Evolutionary conservation across 441 rosid genomes (phyloP), one percentile per base, ranked within the genome.

Genomic region (Pelargonium fulgidum): DNA sequence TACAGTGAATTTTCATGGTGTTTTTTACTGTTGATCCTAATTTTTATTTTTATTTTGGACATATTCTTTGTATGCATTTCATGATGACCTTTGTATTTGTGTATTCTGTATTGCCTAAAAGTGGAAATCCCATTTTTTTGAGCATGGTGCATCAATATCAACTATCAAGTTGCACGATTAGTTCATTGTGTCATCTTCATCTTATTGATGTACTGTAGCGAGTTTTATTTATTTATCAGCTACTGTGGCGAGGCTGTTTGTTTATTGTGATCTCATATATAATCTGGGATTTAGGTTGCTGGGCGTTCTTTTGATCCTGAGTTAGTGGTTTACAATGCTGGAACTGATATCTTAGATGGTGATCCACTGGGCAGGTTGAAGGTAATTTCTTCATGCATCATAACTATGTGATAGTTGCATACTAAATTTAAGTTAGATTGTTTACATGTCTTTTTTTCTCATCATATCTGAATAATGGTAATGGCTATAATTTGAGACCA

Each of bases 281-380:
- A 33, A 61, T 73, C 42, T 70, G 26, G 56, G 62, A 83, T 41
- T 77, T 78, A 93, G 98, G 90, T 85, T 80, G 95, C 93, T 67
- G 82, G 81, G 4, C 69, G 6, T 10, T 78, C 19, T 70, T 93
- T 86, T 83, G 81, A 82, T 70, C 96, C 96, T 50, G 93, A 91
- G 75, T 73, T 93, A 79, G 75, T 93, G 72, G 47, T 93, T 50
- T 93, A 88, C 85, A 93, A 93, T 82, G 99, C 99, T 63, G 99
- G 97, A 41, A 93, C 99, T 0, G 99, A 93, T 81, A 88, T 93
- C 77, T 83, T 93, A 42, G 96, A 93, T 66, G 99, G 99, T 64
- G 99, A 91, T 83, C 99, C 99, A 72, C 79, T 91, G 52, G 97
- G 99, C 64, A 74, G 75, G 78, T 80, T 93, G 78, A 87, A 91